Base-by-base conservation (phyloP, 352 stramenopile species). In the Phytophthora citricola region DNA sequence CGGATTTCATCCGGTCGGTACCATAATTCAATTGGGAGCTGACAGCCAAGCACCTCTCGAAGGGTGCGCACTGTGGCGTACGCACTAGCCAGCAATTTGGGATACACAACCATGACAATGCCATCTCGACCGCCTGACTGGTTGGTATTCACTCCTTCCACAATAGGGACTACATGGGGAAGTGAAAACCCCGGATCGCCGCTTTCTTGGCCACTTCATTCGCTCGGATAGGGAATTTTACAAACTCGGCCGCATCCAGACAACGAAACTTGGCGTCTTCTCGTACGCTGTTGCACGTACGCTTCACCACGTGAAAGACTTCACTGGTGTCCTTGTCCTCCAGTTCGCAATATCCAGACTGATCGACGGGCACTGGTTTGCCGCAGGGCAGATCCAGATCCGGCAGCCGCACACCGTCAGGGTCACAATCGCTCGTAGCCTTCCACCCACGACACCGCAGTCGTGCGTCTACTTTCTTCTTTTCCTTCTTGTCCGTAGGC, bases 21-120 rank as follows among this genome's bases (percentile, higher is more conserved):
- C 77, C 81, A 88, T 3, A 88, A 49, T 55, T 90, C 81, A 36
- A 89, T 78, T 5, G 79, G 79, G 12, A 90, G 58, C 2, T 44
- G 36, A 20, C 61, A 69, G 2, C 46, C 38, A 31, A 64, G 17
- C n/a, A 69, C 61, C 22, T 69, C 38, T 11, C 61, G 61, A 29
- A 69, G 31, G 4, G 46, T 36, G 5, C 61, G 61, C 5, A 69
- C 40, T 8, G 61, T 69, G 10, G 61, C 53, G 38, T 69, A 69
- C 2, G 38, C 54, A 46, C 61, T 69, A 10, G 45, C 61, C 27
- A 69, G 27, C 14, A 69, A 22, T 39, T 48, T 52, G 6, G 61
- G 61, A 36, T 69, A 69, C 26, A 69, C 61, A 14, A 69, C 54
- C 53, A 64, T 69, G 22, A 64, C 53, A 47, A 69, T 69, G 5